Evolutionary conservation across 106 monocot species (phyloP).

Genomic region (Allium fistulosum): DNA sequence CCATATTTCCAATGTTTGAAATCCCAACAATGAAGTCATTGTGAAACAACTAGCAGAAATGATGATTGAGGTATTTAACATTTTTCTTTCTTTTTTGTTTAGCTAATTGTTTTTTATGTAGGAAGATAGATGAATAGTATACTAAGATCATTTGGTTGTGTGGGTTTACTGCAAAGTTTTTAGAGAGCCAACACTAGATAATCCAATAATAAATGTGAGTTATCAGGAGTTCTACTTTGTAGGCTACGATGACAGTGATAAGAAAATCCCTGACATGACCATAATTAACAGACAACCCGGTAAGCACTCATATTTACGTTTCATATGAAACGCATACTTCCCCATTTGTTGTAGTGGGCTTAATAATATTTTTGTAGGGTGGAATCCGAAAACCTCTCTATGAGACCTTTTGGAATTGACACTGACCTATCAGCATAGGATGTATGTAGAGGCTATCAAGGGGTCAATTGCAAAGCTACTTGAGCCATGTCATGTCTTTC

Average conservation of each 20-base stretch:
- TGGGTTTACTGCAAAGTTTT: slow-evolving; percentile 68
- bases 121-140: not conserved
- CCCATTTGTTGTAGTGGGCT: too few species aligned
- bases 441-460: too few species aligned
- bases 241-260: slow-evolving; percentile 70
- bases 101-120: not conserved
- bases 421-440: too few species aligned
- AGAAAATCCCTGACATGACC: slow-evolving; percentile 69
- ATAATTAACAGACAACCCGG: slow-evolving; percentile 33
- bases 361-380: too few species aligned
- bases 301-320: not conserved
- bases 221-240: slow-evolving; percentile 65
- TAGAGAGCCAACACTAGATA: slow-evolving; percentile 33
- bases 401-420: too few species aligned
- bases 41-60: too few species aligned
- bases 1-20: too few species aligned
- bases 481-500: too few species aligned
- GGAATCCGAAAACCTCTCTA: too few species aligned
- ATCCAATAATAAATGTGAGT: slow-evolving; percentile 54
- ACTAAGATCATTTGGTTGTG: not conserved
- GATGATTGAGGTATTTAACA: slow-evolving; percentile 28
- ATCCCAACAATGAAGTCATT: too few species aligned
- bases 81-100: not conserved
- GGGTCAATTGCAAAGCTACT: too few species aligned
- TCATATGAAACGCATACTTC: too few species aligned